Conservation (phyloP, 2,329 filamentous ascomycete genomes). For the Sordariomycetes sp. region DNA sequence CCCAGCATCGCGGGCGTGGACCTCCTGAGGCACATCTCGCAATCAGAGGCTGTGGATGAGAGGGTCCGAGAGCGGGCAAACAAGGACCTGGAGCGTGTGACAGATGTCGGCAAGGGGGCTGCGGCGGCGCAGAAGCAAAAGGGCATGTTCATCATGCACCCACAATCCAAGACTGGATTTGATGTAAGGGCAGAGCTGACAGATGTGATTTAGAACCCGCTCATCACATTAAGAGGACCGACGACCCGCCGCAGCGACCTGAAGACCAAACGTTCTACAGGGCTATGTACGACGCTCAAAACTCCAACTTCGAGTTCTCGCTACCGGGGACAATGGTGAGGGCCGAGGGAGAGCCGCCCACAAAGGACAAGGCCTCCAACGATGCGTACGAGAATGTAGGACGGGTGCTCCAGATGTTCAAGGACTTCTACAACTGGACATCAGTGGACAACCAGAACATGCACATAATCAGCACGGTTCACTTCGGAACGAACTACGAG, state of each 20-base stretch:
- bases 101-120: slow-evolving; percentile 15
- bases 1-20: slow-evolving; percentile 26
- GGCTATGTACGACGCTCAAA: slow-evolving; percentile 32
- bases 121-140: slow-evolving; percentile 1
- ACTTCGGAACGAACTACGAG: slow-evolving; percentile 36
- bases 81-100: slow-evolving; percentile 26
- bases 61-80: slow-evolving; percentile 23
- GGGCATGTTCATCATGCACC: background rate
- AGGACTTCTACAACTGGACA: slow-evolving; percentile 34
- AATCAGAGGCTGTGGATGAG: slow-evolving; percentile 25
- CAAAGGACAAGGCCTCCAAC: slow-evolving; percentile 31
- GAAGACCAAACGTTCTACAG: slow-evolving; percentile 21
- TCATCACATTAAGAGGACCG: slow-evolving; percentile 10
- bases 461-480: slow-evolving; percentile 39
- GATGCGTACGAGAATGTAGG: slow-evolving; percentile 39
- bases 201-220: background rate
- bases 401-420: slow-evolving; percentile 37
- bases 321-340: slow-evolving; percentile 32
- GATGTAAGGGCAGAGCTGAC: background rate
- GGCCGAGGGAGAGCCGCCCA: slow-evolving; percentile 27
- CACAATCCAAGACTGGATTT: background rate
- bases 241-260: slow-evolving; percentile 4
- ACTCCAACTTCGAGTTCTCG: slow-evolving; percentile 19
- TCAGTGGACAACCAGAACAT: slow-evolving; percentile 40
- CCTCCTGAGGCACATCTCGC: slow-evolving; percentile 25